These are phyloP conservation scores for Arthrocladium fulminans DNA, from an alignment of 2,329 filamentous ascomycete genomes.

Conservation along the genomic window DNA sequence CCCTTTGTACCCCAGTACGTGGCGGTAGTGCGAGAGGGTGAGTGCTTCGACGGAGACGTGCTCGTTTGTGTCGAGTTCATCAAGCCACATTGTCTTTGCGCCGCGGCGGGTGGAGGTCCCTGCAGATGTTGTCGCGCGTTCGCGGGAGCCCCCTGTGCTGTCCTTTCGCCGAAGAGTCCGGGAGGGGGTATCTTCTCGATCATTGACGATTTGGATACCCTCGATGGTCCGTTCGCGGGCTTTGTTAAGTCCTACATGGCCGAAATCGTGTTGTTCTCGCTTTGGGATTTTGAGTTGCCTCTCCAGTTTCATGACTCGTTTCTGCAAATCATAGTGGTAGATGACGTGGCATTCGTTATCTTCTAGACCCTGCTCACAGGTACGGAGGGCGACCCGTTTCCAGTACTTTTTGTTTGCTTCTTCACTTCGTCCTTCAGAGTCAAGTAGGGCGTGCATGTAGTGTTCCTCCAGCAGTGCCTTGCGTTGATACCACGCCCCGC, in stretches of 20 bases:
- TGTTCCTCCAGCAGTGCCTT: conserved; percentile 92
- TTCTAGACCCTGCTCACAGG: conserved; percentile 78
- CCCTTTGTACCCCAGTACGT: conserved; percentile 73
- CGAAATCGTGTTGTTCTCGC: conserved; percentile 84
- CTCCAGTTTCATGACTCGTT: conserved; percentile 85
- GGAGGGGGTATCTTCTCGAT: conserved; percentile 29
- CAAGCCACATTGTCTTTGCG: conserved; percentile 77
- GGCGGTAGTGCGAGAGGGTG: conserved; percentile 80
- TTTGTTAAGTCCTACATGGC: conserved; percentile 68
- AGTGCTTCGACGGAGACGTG: conserved; percentile 89
- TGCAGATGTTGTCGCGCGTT: neutral
- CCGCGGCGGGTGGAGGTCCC: conserved; percentile 13
- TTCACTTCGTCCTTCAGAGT: conserved; percentile 38
- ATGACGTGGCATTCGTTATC: conserved; percentile 85
- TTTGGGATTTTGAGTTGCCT: conserved; percentile 72
- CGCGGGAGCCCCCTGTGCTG: conserved; percentile 17
- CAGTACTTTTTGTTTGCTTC: conserved; percentile 71
- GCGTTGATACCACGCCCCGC: conserved; percentile 91
- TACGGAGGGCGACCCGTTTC: conserved; percentile 65
- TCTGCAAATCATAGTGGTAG: conserved; percentile 89
- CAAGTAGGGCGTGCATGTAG: conserved; percentile 65
- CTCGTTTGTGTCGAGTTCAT: conserved; percentile 57
- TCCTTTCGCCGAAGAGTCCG: conserved; percentile 14
- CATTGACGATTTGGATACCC: conserved; percentile 65
- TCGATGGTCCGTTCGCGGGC: conserved; percentile 66